Conservation (phyloP, 2,329 filamentous ascomycete species). For the Mycosphaerella sp. region DNA sequence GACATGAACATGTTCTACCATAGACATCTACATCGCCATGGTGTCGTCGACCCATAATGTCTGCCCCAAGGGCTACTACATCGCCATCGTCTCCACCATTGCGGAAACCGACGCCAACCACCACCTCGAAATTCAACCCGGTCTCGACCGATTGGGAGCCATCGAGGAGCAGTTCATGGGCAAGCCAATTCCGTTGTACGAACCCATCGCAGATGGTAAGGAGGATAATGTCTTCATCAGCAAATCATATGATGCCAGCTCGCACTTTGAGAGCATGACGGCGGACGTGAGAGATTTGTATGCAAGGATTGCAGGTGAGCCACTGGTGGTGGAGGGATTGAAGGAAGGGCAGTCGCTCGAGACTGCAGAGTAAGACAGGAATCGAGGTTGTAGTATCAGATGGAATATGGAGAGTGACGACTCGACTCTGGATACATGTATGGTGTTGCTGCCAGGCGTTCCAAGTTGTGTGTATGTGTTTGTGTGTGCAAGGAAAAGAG, state of each 20-base stretch:
- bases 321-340: constrained; percentile 80
- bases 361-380: neutral
- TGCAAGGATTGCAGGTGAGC: constrained; percentile 71
- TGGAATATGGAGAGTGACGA: neutral
- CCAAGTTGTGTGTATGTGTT: too few species aligned
- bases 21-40: constrained; percentile 94
- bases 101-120: constrained; percentile 88
- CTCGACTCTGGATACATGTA: too few species aligned
- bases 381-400: too few species aligned
- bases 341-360: constrained; percentile 67
- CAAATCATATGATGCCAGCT: constrained; percentile 96
- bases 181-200: constrained; percentile 85
- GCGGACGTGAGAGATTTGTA: constrained; percentile 97
- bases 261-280: constrained; percentile 90
- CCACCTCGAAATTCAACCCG: constrained; percentile 88
- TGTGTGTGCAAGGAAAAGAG: neutral
- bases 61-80: constrained; percentile 98
- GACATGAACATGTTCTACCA: neutral
- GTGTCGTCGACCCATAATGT: constrained; percentile 96
- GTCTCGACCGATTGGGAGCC: constrained; percentile 82
- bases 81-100: constrained; percentile 96
- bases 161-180: constrained; percentile 99
- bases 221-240: constrained; percentile 95
- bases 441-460: too few species aligned
- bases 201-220: constrained; percentile 73